Conservation (phyloP, 257 asterid genomes). For the Asclepias syriaca region DNA sequence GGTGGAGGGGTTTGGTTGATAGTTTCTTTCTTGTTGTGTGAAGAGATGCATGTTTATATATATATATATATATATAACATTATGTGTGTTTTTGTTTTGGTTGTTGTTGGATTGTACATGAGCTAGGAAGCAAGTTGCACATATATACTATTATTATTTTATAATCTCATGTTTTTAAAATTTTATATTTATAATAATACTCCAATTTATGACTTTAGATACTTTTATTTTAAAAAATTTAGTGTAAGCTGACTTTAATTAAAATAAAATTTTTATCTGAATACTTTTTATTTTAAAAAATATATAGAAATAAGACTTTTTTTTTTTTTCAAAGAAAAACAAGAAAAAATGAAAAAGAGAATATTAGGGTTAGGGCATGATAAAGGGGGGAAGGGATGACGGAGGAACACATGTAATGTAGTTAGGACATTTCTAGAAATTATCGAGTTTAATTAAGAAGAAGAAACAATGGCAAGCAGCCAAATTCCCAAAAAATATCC, state of each 20-base stretch:
- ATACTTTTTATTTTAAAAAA: too few relatives aligned
- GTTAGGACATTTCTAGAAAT: not conserved
- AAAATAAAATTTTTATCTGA: too few relatives aligned
- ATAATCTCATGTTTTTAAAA: too few relatives aligned
- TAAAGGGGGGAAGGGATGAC: not conserved
- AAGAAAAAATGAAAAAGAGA: not conserved
- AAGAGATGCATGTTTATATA: conserved; percentile 6
- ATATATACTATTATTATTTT: too few relatives aligned
- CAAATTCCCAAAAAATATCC: not conserved
- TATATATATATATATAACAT: not conserved
- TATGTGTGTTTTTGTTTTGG: too few relatives aligned
- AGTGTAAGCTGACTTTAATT: too few relatives aligned
- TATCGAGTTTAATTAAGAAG: not conserved
- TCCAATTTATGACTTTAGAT: too few relatives aligned
- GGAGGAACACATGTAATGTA: not conserved
- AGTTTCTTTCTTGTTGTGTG: too few relatives aligned
- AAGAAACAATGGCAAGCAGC: not conserved
- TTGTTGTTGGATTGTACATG: not conserved
- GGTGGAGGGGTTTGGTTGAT: not conserved
- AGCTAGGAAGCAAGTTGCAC: conserved; percentile 2
- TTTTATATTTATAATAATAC: too few relatives aligned
- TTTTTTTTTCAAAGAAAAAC: not conserved
- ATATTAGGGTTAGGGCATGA: not conserved
- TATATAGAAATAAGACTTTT: too few relatives aligned
- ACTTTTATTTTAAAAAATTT: too few relatives aligned